Base-by-base conservation (phyloP, 345 rosid genomes). In the Abelmoschus esculentus region DNA sequence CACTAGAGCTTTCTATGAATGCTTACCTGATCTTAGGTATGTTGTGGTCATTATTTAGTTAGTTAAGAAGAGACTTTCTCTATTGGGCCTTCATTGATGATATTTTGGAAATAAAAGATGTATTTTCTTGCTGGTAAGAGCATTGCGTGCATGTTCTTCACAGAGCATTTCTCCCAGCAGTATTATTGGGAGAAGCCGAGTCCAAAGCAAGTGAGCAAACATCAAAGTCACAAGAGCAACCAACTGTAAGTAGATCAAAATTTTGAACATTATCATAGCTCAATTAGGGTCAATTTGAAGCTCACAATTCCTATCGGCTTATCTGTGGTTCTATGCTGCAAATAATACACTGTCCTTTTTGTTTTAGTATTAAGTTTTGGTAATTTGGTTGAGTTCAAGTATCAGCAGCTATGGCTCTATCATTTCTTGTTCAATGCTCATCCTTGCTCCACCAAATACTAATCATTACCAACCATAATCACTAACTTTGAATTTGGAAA, bases 111-210 rank as follows among this genome's bases (percentile, higher is more conserved):
- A 44, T 32, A 26, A 59, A 67, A 22, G 17, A 31, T 61, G 28
- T 4, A 28, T 55, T 66, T 54, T 61, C 64, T 69, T 29, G 70
- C 56, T 29, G 40, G 28, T 52, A 63, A 44, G 10, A 42, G 66
- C 40, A n/a, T 22, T 55, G 18, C 42, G 42, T 82, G 22, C 62
- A 64, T 77, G 60, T 78, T 70, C 75, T 61, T 86, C 49, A 69
- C 74, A 95, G 99, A 84, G 98, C 98, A 82, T 95, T 95, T 83
- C 97, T 92, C 79, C 99, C 99, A 70, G 98, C 98, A 59, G 98
- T 95, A 61, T 77, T 95, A 70, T 79, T 95, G 79, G 99, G 92
- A 73, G 99, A 95, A 80, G 84, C 89, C 3, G 98, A 95, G 77
- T 75, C 85, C 19, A 91, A 91, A 82, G 85, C 64, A 61, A 93